phyloP scores from a whole-genome alignment of 2,329 filamentous ascomycete species.

The Xylariaceae sp. region DNA sequence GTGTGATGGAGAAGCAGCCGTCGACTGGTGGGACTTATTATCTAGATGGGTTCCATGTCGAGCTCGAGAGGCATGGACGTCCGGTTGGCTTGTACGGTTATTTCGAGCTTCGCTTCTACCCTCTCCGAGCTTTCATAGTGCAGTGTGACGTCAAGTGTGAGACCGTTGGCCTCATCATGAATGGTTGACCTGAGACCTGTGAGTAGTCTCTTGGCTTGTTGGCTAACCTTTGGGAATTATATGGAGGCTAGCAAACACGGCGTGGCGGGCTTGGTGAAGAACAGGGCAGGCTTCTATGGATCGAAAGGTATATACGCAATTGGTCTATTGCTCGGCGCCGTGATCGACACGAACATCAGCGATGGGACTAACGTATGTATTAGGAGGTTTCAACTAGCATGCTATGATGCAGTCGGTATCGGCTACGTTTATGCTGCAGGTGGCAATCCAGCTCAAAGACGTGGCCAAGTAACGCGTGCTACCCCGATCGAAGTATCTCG shows the following conservation, averaged over 20 bases:
- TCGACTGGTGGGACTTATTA: constrained; percentile 27
- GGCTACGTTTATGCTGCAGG: constrained; percentile 35
- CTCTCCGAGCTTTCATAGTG: neutral
- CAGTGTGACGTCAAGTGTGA: neutral
- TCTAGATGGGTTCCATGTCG: constrained; percentile 29
- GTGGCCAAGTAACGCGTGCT: constrained; percentile 39
- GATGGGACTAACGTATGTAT: constrained; percentile 42
- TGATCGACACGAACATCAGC: constrained; percentile 56
- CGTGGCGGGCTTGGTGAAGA: constrained; percentile 57
- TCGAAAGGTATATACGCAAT: constrained; percentile 55
- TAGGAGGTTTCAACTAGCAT: constrained; percentile 38
- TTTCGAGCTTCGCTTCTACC: neutral
- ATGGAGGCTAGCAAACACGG: constrained; percentile 53
- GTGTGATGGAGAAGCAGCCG: constrained; percentile 47
- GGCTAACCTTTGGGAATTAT: too few relatives aligned
- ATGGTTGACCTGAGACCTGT: too few relatives aligned
- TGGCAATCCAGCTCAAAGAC: constrained; percentile 36
- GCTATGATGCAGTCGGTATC: constrained; percentile 33
- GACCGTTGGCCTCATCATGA: too few relatives aligned
- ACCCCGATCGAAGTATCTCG: constrained; percentile 21
- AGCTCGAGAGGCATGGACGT: constrained; percentile 16
- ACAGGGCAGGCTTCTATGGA: constrained; percentile 58
- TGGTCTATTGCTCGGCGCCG: constrained; percentile 52
- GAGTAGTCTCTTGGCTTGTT: too few relatives aligned
- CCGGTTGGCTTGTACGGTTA: constrained; percentile 45